phyloP scores from a whole-genome alignment of 129 eudicot genomes.

The Artemisia tridentata region DNA sequence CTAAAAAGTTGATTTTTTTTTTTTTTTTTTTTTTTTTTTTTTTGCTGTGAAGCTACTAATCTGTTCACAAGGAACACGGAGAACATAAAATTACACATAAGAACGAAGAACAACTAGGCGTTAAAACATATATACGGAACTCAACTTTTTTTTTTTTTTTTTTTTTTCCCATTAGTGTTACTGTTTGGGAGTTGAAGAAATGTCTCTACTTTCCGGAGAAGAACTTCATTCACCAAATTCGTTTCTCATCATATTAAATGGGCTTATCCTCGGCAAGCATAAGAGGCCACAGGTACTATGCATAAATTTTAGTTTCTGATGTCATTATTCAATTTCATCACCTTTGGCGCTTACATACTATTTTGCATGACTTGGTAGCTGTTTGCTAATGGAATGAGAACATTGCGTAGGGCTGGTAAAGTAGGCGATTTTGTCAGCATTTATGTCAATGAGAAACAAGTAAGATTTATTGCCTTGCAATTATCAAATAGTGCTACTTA shows the following conservation, averaged over 20 bases:
- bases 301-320: conserved; percentile 4
- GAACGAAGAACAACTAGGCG: not conserved
- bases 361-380: conserved; percentile 32
- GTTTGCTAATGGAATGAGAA: conserved; percentile 77
- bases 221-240: conserved; percentile 85
- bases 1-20: not conserved
- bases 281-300: conserved; percentile 64
- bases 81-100: not conserved
- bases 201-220: conserved; percentile 79
- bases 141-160: not conserved
- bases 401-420: conserved; percentile 89
- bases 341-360: conserved; percentile 12
- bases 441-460: conserved; percentile 90
- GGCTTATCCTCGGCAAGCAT: conserved; percentile 94
- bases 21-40: not conserved
- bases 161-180: conserved; percentile 48
- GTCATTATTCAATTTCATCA: not conserved
- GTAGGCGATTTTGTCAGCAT: conserved; percentile 90
- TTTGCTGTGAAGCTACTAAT: not conserved
- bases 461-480: conserved; percentile 25
- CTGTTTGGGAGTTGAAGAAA: conserved; percentile 79
- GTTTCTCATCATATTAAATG: conserved; percentile 73
- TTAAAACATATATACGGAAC: not conserved
- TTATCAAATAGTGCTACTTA: not conserved
- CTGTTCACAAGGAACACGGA: not conserved